A percentile compares a stretch with the other conserved stretches of the same genome.
phyloP scores from a whole-genome alignment of 1,284 basidiomycete species.

The Pholiota adiposa region DNA sequence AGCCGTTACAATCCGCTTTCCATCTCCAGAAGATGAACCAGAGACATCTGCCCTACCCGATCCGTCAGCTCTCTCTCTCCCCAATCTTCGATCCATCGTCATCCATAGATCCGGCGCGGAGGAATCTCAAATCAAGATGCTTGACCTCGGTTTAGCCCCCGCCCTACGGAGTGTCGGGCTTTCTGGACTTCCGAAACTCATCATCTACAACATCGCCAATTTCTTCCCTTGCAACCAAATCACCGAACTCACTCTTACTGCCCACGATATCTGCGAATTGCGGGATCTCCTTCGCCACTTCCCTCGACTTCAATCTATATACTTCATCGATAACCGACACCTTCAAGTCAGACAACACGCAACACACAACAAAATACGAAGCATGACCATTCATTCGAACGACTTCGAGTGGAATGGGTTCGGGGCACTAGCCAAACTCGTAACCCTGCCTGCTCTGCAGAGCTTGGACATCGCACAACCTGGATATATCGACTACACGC shows the following conservation, averaged over 20 bases:
- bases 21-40: neutral
- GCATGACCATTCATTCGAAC: neutral
- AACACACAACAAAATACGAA: neutral
- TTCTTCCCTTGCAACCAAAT: constrained; percentile 5
- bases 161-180: neutral
- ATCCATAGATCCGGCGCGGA: neutral
- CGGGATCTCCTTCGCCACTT: constrained; percentile 1
- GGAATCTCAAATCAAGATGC: neutral
- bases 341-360: neutral
- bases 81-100: constrained; percentile 3
- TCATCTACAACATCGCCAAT: neutral
- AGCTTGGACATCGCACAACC: neutral
- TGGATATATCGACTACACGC: neutral
- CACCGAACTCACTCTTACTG: constrained; percentile 1
- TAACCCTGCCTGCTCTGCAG: constrained; percentile 7
- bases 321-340: neutral
- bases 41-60: neutral
- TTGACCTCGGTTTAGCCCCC: neutral
- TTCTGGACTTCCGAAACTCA: neutral
- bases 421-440: neutral
- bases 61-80: neutral
- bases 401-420: neutral
- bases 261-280: neutral
- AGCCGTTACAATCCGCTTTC: too few species aligned
- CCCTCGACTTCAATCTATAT: neutral